These are phyloP conservation scores for Moesziomyces sp. DNA, from an alignment of 1,284 basidiomycete genomes.

Conservation along the genomic window DNA sequence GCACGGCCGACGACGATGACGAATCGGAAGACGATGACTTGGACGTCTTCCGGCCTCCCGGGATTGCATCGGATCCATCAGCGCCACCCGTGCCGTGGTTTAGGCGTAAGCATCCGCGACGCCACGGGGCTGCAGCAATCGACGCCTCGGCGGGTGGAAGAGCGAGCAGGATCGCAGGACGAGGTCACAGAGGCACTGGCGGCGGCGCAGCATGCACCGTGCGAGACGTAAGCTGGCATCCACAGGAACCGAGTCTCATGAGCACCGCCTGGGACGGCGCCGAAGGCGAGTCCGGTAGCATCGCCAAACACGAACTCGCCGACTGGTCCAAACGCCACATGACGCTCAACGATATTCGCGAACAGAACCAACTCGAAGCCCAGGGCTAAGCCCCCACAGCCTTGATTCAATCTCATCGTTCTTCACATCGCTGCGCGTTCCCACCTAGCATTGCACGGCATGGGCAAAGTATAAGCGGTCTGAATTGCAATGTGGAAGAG, in stretches of 20 bases:
- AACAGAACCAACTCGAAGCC: constrained; percentile 20
- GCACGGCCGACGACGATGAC: constrained; percentile 4
- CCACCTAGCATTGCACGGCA: too few species aligned
- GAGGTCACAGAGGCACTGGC: constrained; percentile 38
- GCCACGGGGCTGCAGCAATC: neutral
- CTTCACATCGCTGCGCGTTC: too few species aligned
- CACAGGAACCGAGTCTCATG: constrained; percentile 87
- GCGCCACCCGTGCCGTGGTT: constrained; percentile 44
- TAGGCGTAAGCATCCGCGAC: constrained; percentile 25
- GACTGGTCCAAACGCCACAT: constrained; percentile 47
- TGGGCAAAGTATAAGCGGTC: too few species aligned
- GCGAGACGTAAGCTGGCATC: constrained; percentile 92
- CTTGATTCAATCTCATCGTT: neutral
- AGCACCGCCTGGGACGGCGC: constrained; percentile 84
- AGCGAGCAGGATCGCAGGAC: constrained; percentile 11
- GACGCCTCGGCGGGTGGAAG: neutral
- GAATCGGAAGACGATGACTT: constrained; percentile 21
- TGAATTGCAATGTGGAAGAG: neutral
- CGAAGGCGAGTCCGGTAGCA: constrained; percentile 54
- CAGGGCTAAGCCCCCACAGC: constrained; percentile 7
- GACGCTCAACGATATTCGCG: constrained; percentile 35
- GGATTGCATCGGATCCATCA: constrained; percentile 50
- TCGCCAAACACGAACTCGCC: constrained; percentile 50
- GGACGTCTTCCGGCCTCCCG: constrained; percentile 19
- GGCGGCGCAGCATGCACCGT: constrained; percentile 70